Percentiles rank a stretch among this genome's conserved stretches.
Conservation (phyloP, 768 basidiomycete species). For the Xerocomellus intermedius region DNA sequence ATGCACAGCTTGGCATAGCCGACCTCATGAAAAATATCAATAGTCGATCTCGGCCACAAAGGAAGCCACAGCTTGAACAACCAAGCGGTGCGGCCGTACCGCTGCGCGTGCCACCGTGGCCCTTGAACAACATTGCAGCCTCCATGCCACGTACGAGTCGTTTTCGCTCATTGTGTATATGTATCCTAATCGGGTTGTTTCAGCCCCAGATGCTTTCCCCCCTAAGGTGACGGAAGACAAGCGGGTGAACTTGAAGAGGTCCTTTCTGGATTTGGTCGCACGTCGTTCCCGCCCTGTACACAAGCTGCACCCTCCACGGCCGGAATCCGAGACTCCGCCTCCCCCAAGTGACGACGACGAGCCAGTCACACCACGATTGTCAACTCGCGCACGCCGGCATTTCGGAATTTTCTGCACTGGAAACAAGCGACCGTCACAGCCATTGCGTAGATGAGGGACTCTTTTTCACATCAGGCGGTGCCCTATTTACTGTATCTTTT, state of each 20-base stretch:
- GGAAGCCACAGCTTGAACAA: slow-evolving; percentile 18
- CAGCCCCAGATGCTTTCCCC: slow-evolving; percentile 41
- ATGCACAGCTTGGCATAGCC: slow-evolving; percentile 35
- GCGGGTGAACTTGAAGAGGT: slow-evolving; percentile 17
- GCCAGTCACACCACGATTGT: slow-evolving; percentile 7
- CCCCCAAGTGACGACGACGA: slow-evolving; percentile 3
- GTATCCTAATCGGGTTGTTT: slow-evolving; percentile 12
- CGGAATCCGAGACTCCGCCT: slow-evolving; percentile 8
- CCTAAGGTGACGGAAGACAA: slow-evolving; percentile 16
- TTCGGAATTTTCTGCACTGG: slow-evolving; percentile 41
- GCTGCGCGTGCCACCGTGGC: slow-evolving; percentile 25
- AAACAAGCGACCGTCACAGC: slow-evolving; percentile 22
- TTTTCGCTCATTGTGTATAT: not conserved
- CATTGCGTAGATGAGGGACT: slow-evolving; percentile 5
- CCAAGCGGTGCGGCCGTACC: slow-evolving; percentile 9
- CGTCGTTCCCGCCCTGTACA: slow-evolving; percentile 27
- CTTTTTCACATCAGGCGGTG: not conserved
- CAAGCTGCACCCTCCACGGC: slow-evolving; percentile 22
- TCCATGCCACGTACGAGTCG: slow-evolving; percentile 39
- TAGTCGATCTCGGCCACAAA: slow-evolving; percentile 14
- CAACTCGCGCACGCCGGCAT: slow-evolving; percentile 20
- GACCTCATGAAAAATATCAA: slow-evolving; percentile 25
- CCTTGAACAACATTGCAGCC: slow-evolving; percentile 21
- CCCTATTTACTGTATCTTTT: slow-evolving; percentile 5
- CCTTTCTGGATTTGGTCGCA: not conserved